These are phyloP conservation scores for Penicillium sp. DNA, from an alignment of 2,329 filamentous ascomycete species.

Conservation along the genomic window DNA sequence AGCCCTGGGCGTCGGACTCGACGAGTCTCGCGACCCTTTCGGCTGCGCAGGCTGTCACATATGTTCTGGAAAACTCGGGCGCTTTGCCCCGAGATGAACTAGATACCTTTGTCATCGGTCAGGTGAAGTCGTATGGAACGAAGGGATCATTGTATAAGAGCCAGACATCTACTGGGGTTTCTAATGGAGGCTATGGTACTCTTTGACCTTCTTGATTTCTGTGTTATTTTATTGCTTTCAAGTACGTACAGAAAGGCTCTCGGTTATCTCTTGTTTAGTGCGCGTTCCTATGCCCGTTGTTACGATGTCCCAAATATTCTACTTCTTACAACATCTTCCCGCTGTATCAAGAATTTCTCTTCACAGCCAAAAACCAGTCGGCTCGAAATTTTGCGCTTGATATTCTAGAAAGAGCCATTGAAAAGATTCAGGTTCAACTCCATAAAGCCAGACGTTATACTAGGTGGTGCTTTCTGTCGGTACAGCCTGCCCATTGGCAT, in stretches of 20 bases:
- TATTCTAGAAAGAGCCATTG: too few species aligned
- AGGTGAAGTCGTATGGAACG: not conserved
- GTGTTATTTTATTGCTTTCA: not conserved
- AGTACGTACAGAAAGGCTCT: not conserved
- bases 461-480: too few species aligned
- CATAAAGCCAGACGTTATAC: too few species aligned
- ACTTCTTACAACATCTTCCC: too few species aligned
- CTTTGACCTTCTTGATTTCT: not conserved
- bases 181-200: constrained; percentile 2
- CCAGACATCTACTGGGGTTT: not conserved
- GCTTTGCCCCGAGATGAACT: not conserved
- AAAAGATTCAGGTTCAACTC: too few species aligned
- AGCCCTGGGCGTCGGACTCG: constrained; percentile 1
- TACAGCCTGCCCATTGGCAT: not conserved
- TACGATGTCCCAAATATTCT: too few species aligned
- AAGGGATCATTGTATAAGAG: not conserved
- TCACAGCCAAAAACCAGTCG: too few species aligned
- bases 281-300: too few species aligned
- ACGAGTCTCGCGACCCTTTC: not conserved
- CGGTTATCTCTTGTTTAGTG: not conserved
- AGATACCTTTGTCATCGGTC: not conserved
- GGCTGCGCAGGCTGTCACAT: not conserved
- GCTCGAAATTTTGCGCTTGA: too few species aligned
- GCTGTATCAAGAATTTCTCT: too few species aligned
- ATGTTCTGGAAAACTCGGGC: not conserved